phyloP scores from a whole-genome alignment of 768 basidiomycete genomes.

The Leccinum rimulosum region DNA sequence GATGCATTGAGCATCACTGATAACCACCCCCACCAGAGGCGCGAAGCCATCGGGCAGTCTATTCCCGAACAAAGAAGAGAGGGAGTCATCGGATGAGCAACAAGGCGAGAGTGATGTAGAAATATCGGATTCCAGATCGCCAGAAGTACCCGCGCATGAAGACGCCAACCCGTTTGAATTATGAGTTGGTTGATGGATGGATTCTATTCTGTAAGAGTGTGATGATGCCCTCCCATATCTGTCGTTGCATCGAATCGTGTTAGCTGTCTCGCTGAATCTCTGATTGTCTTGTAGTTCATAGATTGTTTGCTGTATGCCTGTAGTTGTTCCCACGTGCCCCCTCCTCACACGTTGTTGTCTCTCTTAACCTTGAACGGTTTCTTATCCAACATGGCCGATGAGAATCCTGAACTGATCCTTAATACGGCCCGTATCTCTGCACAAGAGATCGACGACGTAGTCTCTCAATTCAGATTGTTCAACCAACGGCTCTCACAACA shows the following conservation, averaged over 20 bases:
- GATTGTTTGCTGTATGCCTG: constrained; percentile 22
- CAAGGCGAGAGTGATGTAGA: constrained; percentile 40
- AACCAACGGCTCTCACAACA: constrained; percentile 27
- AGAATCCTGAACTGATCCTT: constrained; percentile 10
- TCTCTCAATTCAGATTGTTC: constrained; percentile 30
- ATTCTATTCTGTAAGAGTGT: constrained; percentile 26
- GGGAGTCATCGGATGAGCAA: constrained; percentile 32
- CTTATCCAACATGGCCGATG: constrained; percentile 20
- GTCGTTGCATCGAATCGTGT: constrained; percentile 23
- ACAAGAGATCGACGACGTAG: constrained; percentile 31
- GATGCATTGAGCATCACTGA: constrained; percentile 8
- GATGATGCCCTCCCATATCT: constrained; percentile 21
- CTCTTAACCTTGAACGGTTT: background rate
- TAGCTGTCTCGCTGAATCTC: constrained; percentile 32
- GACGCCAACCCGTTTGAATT: constrained; percentile 72
- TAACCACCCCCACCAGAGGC: constrained; percentile 38
- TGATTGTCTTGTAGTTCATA: constrained; percentile 24
- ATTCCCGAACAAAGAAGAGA: constrained; percentile 44
- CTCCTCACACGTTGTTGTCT: constrained; percentile 1
- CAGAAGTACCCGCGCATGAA: constrained; percentile 39
- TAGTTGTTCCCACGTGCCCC: constrained; percentile 29
- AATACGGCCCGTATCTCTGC: constrained; percentile 13
- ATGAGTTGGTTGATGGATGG: constrained; percentile 3
- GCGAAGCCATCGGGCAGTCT: constrained; percentile 59
- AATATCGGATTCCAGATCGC: constrained; percentile 31